phyloP scores from a whole-genome alignment of 2,329 filamentous ascomycete species.

The Cladobotryum protrusum region DNA sequence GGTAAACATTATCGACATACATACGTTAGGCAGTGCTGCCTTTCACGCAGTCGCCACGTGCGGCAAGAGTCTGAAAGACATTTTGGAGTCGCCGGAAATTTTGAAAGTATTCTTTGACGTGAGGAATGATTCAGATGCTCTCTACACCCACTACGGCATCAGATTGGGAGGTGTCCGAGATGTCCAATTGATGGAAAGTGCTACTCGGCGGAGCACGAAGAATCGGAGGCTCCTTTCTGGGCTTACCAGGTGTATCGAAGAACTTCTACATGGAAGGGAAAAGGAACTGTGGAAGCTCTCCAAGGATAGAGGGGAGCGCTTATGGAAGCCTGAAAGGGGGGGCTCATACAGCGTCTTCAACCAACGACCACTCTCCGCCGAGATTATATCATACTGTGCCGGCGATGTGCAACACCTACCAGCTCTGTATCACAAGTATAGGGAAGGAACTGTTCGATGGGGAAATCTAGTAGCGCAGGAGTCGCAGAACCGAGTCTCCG shows the following conservation, averaged over 20 bases:
- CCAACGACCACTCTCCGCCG: constrained; percentile 33
- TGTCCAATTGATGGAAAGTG: constrained; percentile 52
- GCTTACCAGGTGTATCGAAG: constrained; percentile 25
- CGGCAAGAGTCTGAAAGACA: constrained; percentile 22
- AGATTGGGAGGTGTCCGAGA: constrained; percentile 40
- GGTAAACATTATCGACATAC: no score
- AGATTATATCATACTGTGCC: constrained; percentile 39
- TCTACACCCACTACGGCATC: constrained; percentile 41
- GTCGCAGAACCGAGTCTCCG: no score
- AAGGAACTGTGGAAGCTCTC: constrained; percentile 20
- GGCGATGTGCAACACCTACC: constrained; percentile 40
- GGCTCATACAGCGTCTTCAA: constrained; percentile 43
- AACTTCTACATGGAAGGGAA: constrained; percentile 17
- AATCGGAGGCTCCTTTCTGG: constrained; percentile 16
- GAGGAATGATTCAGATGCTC: constrained; percentile 51
- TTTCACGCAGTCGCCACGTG: no score
- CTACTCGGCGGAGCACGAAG: constrained; percentile 15
- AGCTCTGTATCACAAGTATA: no score
- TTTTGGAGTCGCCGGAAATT: constrained; percentile 36
- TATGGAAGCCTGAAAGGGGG: constrained; percentile 37
- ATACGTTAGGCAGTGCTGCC: no score
- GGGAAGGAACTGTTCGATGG: no score
- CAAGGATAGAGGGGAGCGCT: constrained; percentile 30
- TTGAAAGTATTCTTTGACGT: constrained; percentile 54
- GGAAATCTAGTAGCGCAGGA: no score